Base-by-base conservation (phyloP, 768 basidiomycete species). In the Tulasnella sp. region DNA sequence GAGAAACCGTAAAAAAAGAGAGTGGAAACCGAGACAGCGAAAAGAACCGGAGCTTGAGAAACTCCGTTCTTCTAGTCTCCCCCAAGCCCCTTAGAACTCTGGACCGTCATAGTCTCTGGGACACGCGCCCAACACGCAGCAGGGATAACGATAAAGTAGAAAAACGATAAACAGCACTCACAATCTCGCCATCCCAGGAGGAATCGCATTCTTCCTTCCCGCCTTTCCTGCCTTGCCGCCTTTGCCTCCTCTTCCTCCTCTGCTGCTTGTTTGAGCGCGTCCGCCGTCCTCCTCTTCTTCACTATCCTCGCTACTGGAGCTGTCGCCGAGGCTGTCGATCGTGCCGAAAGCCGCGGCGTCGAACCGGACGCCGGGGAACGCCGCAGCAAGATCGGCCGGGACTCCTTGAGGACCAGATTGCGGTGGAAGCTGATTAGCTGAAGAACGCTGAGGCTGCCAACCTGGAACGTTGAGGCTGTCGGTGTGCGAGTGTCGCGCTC, bases 101-200 rank as follows among this genome's bases (percentile, higher is more conserved):
- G 61, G 29, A 35, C 61, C 61, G 29, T 67, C 61, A 35, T 29
- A 9, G 2, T 35, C 5, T 26, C 61, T 32, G 61, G 61, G 32
- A 9, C 61, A 67, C 61, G 61, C 61, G 61, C 61, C 61, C 29
- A 5, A 26, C 61, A 35, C 61, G 61, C 61, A 35, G 61, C 61
- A 48, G 29, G 46, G 73, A 15, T n/a, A 40, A 23, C 6, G 26
- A 42, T 18, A 74, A 44, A 20, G 32, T 35, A 74, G 51, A 76
- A 57, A 51, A 74, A 15, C 20, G 51, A 74, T 46, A 74, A 5
- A 35, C 5, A 13, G 26, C n/a, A 55, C 48, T 57, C 75, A 57
- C 55, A 76, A 40, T 40, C 51, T 76, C 61, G 48, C 46, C 75
- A 51, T 39, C 75, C 42, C 75, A 55, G 51, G 51, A 29, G 39